Base-by-base conservation (phyloP, 371 early-diverging fungal genomes). In the Caulochytrium protostelioides region DNA sequence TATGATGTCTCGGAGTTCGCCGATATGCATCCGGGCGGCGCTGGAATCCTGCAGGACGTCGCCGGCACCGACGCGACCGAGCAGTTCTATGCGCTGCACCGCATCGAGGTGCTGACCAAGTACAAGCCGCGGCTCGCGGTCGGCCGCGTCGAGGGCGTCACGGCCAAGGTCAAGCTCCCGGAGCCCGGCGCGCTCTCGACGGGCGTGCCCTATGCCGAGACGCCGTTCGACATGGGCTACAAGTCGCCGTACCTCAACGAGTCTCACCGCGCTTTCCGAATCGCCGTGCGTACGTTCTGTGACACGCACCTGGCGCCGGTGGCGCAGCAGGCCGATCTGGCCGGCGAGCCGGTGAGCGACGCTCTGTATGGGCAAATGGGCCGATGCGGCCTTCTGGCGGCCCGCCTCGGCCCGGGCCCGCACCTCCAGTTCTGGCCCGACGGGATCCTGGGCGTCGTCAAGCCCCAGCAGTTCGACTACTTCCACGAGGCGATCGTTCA, bases 41-140 rank as follows among this genome's bases (percentile, higher is more conserved):
- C 47, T 16, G 38, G 38, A 3, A 38, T 54, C 13, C 38, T 57
- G n/a, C 37, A 46, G 33, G 25, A 47, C 8, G 39, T 43, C 18
- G 52, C 45, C 14, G 57, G 57, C 17, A 49, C 42, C 30, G 57
- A 57, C 29, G 34, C 27, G 14, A 38, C 54, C n/a, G 75, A 70
- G 30, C 54, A 54, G 28, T 81, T 81, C 42, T 72, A 69, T 37
- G 67, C 63, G 28, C 55, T 73, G 20, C 79, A 81, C 47, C 55
- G 70, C 34, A 73, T 66, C 40, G 70, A 74, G 30, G 62, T 72
- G 1, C 53, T 77, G 34, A 18, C 43, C 32, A 67, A 66, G 35
- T 67, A 59, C 31, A 52, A 52, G n/a, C 42, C 49, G 29, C 49
- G 54, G 40, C 51, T 70, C 20, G 40, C 43, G 34, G 54, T 72